Conservation (phyloP, 768 basidiomycete species). For the Boletales sp. region DNA sequence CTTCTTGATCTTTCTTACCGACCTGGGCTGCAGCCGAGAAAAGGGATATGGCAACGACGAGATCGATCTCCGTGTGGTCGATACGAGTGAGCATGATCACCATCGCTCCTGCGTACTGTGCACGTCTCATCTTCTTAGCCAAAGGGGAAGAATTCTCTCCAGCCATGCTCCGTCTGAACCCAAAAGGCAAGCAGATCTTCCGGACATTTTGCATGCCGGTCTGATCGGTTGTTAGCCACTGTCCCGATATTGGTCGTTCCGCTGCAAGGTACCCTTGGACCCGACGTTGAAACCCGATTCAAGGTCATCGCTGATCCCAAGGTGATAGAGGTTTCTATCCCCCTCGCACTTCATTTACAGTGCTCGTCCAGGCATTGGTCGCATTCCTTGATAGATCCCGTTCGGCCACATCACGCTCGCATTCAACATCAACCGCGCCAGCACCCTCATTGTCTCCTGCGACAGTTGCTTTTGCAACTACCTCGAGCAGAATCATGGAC, state of each 20-base stretch:
- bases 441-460: constrained; percentile 77
- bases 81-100: constrained; percentile 44
- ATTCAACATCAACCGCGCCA: constrained; percentile 68
- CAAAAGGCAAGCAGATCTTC: constrained; percentile 48
- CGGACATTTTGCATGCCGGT: constrained; percentile 5
- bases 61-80: constrained; percentile 63
- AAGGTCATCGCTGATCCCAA: constrained; percentile 75
- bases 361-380: constrained; percentile 54
- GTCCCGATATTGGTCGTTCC: constrained; percentile 87
- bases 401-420: constrained; percentile 60
- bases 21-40: constrained; percentile 44
- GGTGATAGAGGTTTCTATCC: constrained; percentile 27
- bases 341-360: neutral
- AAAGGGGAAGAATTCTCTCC: constrained; percentile 80
- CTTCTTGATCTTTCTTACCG: neutral
- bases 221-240: constrained; percentile 46
- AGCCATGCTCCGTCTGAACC: constrained; percentile 73
- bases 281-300: constrained; percentile 74
- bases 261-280: constrained; percentile 62
- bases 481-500: constrained; percentile 33
- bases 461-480: constrained; percentile 61
- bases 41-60: constrained; percentile 85
- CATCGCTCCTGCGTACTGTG: neutral
- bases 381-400: constrained; percentile 85
- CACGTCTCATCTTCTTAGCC: constrained; percentile 35